Percentiles rank a stretch among this genome's conserved stretches.
These are phyloP conservation scores for Asclepias syriaca DNA, from an alignment of 257 asterid species.

Conservation along the genomic window DNA sequence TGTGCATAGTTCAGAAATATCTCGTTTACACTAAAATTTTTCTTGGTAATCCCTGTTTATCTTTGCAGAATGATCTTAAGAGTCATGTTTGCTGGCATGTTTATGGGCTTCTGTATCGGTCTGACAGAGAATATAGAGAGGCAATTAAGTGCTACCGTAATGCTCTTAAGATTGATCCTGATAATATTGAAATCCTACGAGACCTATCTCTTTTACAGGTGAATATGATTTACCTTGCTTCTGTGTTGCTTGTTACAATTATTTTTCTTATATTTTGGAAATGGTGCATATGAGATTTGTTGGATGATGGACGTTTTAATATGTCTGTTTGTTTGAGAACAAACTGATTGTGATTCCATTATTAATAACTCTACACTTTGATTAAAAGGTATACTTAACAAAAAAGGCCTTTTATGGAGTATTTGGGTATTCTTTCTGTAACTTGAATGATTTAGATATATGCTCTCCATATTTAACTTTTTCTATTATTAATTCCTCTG, in stretches of 20 bases:
- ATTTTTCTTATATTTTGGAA: background rate
- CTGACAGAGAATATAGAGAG: slow-evolving; percentile 98
- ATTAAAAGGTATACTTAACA: background rate
- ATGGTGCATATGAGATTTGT: background rate
- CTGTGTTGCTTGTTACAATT: background rate
- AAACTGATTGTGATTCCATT: background rate
- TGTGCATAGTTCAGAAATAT: background rate
- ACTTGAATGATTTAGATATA: background rate
- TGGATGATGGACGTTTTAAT: background rate
- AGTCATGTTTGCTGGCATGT: slow-evolving; percentile 99
- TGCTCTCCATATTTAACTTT: background rate
- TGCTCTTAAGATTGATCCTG: slow-evolving; percentile 94
- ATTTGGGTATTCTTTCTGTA: background rate
- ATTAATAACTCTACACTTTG: background rate
- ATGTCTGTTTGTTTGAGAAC: background rate
- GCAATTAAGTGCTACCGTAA: slow-evolving; percentile 97
- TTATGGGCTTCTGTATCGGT: slow-evolving; percentile 90
- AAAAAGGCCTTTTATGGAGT: background rate
- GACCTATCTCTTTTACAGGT: slow-evolving; percentile 99
- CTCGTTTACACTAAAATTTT: background rate
- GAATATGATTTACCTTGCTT: slow-evolving; percentile 6
- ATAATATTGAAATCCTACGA: slow-evolving; percentile 92
- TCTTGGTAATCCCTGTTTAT: slow-evolving; percentile 24
- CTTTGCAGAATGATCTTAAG: slow-evolving; percentile 95
- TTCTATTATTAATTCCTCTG: background rate